Conservation (phyloP, 2,329 filamentous ascomycete genomes). For the Aspergillus intermedius region DNA sequence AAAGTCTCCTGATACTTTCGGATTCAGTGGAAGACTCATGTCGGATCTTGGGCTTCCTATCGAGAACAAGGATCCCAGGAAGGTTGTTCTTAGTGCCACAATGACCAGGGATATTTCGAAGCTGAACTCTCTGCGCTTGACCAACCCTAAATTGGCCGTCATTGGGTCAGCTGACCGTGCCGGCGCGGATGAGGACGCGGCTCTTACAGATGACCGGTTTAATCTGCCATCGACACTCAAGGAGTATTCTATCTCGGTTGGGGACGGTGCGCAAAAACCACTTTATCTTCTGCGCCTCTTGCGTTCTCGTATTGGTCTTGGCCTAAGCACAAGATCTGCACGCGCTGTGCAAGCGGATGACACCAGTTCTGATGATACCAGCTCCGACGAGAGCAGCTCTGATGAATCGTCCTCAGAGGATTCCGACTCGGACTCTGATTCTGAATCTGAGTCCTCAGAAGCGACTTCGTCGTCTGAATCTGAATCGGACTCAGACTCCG, state of each 20-base stretch:
- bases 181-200: constrained; percentile 12
- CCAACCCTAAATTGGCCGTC: constrained; percentile 67
- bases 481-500: constrained; percentile 15
- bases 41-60: constrained; percentile 32
- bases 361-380: constrained; percentile 23
- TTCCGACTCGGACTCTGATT: constrained; percentile 18
- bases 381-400: constrained; percentile 32
- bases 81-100: constrained; percentile 83
- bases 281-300: constrained; percentile 78
- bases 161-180: constrained; percentile 52
- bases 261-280: constrained; percentile 67
- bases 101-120: constrained; percentile 83
- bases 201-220: constrained; percentile 35
- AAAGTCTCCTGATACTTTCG: constrained; percentile 42
- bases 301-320: constrained; percentile 32
- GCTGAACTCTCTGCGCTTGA: constrained; percentile 64
- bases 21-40: constrained; percentile 29
- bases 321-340: constrained; percentile 6
- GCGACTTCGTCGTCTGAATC: constrained; percentile 10
- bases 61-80: constrained; percentile 52
- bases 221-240: constrained; percentile 57
- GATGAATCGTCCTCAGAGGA: constrained; percentile 27
- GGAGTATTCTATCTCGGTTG: constrained; percentile 63
- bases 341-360: constrained; percentile 9
- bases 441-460: constrained; percentile 14